These are phyloP conservation scores for Herpetospermum pedunculosum DNA, from an alignment of 306 rosid species.

Conservation along the genomic window DNA sequence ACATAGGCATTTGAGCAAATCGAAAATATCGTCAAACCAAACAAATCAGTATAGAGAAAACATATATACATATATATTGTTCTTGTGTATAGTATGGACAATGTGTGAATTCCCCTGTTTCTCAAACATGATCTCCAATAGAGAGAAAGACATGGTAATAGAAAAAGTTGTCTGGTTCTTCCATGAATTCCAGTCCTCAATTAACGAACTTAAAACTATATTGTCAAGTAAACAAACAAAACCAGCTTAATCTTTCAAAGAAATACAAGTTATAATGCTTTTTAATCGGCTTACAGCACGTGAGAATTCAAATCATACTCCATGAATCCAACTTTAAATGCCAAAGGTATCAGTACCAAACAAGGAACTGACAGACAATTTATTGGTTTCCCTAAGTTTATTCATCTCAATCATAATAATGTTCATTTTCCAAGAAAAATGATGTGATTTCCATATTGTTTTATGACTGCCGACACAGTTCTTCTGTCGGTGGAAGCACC, in stretches of 20 bases:
- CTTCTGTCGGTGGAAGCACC: slow-evolving; percentile 1
- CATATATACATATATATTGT: not conserved
- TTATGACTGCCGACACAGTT: not conserved
- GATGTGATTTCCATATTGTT: not conserved
- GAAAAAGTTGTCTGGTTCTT: not conserved
- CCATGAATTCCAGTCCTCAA: not conserved
- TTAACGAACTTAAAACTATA: not conserved
- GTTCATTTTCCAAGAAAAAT: not conserved
- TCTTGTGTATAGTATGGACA: not conserved
- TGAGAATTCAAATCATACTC: not conserved
- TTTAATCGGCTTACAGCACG: not conserved
- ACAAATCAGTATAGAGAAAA: slow-evolving; percentile 10
- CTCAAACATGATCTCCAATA: no score
- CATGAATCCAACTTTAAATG: not conserved
- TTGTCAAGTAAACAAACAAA: not conserved
- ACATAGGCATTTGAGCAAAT: not conserved
- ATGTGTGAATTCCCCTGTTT: not conserved
- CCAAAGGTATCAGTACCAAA: not conserved
- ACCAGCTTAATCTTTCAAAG: not conserved
- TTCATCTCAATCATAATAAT: not conserved
- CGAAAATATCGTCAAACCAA: not conserved
- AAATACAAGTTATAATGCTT: not conserved
- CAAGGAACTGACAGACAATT: not conserved
- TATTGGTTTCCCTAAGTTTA: not conserved
- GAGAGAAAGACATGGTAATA: not conserved